These are phyloP conservation scores for Umbilicus rupestris DNA, from an alignment of 164 flowering plant genomes.

Conservation along the genomic window DNA sequence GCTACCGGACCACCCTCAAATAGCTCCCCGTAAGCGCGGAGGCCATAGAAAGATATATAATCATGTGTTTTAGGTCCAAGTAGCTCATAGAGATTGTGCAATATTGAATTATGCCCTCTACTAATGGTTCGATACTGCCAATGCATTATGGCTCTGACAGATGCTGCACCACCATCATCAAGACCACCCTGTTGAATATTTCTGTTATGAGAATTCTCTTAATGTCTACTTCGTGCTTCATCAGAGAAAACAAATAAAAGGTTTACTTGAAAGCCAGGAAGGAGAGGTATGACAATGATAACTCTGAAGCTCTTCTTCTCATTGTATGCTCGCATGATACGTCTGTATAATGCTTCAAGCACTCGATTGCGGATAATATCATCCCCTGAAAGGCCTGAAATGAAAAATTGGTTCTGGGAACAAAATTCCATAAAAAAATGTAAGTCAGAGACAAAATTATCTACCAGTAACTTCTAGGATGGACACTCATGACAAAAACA, in stretches of 20 bases:
- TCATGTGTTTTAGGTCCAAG: slow-evolving; percentile 77
- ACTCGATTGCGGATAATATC: slow-evolving; percentile 82
- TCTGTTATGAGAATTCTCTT: background rate
- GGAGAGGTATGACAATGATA: slow-evolving; percentile 83
- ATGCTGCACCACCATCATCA: slow-evolving; percentile 97
- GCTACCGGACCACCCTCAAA: slow-evolving; percentile 77
- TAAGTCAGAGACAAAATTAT: slow-evolving; percentile 15
- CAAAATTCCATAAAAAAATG: slow-evolving; percentile 17
- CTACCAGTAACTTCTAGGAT: background rate
- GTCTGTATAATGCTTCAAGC: slow-evolving; percentile 66
- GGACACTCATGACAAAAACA: background rate
- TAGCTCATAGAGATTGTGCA: slow-evolving; percentile 70
- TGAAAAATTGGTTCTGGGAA: slow-evolving; percentile 95
- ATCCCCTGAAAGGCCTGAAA: slow-evolving; percentile 94
- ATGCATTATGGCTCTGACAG: slow-evolving; percentile 97
- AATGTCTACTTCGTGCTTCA: background rate
- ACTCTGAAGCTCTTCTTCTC: slow-evolving; percentile 81
- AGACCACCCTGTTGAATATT: slow-evolving; percentile 65
- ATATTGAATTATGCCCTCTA: slow-evolving; percentile 72
- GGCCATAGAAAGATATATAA: slow-evolving; percentile 93
- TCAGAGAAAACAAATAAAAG: background rate
- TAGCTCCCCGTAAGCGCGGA: slow-evolving; percentile 77
- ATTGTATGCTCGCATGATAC: slow-evolving; percentile 73
- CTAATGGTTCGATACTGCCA: slow-evolving; percentile 98
- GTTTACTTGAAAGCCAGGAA: slow-evolving; percentile 96